Percentiles rank a stretch among this genome's conserved stretches.
These are phyloP conservation scores for Pythium monospermum DNA, from an alignment of 352 stramenopile species.

Conservation along the genomic window DNA sequence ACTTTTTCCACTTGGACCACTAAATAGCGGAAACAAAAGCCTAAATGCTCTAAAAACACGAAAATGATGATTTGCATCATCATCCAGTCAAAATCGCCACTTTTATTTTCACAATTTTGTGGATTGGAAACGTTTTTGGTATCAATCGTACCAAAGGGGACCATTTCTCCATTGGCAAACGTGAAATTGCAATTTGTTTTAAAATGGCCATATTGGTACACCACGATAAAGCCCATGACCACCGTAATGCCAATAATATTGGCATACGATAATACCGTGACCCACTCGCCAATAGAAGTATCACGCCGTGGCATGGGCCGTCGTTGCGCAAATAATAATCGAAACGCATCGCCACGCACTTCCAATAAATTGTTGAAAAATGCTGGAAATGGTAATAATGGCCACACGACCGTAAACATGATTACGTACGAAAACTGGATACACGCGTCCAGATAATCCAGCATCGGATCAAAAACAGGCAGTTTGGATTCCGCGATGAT, in stretches of 20 bases:
- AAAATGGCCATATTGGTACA: slow-evolving; percentile 85
- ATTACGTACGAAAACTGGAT: slow-evolving; percentile 90
- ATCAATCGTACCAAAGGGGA: slow-evolving; percentile 66
- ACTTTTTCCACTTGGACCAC: slow-evolving; percentile 76
- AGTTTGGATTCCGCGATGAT: slow-evolving; percentile 82
- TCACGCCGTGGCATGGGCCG: slow-evolving; percentile 79
- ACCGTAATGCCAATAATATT: slow-evolving; percentile 85
- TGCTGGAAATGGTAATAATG: slow-evolving; percentile 79
- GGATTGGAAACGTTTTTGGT: slow-evolving; percentile 25
- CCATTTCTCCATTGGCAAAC: slow-evolving; percentile 63
- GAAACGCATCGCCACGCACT: slow-evolving; percentile 80
- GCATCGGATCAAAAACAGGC: slow-evolving; percentile 73
- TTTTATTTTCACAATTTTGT: slow-evolving; percentile 38
- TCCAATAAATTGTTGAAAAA: slow-evolving; percentile 87
- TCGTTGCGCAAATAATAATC: slow-evolving; percentile 71
- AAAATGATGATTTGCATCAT: slow-evolving; percentile 84
- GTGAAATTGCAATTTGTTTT: slow-evolving; percentile 69
- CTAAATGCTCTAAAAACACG: slow-evolving; percentile 75
- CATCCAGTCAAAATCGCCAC: slow-evolving; percentile 36
- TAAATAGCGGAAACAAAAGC: slow-evolving; percentile 81
- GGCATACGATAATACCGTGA: slow-evolving; percentile 77
- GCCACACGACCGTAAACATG: slow-evolving; percentile 90
- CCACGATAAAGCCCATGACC: slow-evolving; percentile 71
- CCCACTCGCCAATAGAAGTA: slow-evolving; percentile 80
- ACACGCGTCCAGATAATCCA: slow-evolving; percentile 85